Base-by-base conservation (phyloP, 2,329 filamentous ascomycete species). In the Penicillium sp. region DNA sequence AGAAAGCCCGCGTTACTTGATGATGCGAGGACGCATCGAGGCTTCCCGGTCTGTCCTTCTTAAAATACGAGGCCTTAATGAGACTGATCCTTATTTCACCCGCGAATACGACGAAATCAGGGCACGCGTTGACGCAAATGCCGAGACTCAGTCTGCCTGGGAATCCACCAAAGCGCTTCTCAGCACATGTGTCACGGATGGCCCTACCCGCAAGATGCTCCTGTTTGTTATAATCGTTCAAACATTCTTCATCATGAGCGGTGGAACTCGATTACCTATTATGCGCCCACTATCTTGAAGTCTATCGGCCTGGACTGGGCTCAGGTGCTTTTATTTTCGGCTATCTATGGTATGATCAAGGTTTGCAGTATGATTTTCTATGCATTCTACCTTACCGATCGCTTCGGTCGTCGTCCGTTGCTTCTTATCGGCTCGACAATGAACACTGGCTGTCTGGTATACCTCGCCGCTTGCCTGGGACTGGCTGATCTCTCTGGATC, bases 171-270 rank as follows among this genome's bases (percentile, higher is more conserved):
- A 55, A 16, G 47, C 54, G 1, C 50, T 64, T 3, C 11, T 57
- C 3, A 37, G 46, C 3, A 21, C 49, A 6, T 60, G 59, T 10
- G 11, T 56, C 31, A 37, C 49, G 1, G 42, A 61, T 31, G 16
- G 48, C 0, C 36, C 58, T 2, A 65, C 62, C 6, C 64, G 70
- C 5, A 64, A 65, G 19, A 48, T 66, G 45, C 63, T 71, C 21
- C 48, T 67, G 7, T 59, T 66, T 28, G 66, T 69, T 16, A 60
- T 58, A 2, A 42, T 69, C n/a, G 63, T 68, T 21, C 62, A 67
- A 36, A 66, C 63, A 3, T 72, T 70, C 54, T 62, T 67, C 44
- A 65, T 66, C 56, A 69, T 65, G 55, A 56, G 45, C 7, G 63
- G 61, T 1, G 61, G 61, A 11, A 66, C 37, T 62, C 59, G 14